Base-by-base conservation (phyloP, 2,329 filamentous ascomycete species). In the Xylaria sp. region DNA sequence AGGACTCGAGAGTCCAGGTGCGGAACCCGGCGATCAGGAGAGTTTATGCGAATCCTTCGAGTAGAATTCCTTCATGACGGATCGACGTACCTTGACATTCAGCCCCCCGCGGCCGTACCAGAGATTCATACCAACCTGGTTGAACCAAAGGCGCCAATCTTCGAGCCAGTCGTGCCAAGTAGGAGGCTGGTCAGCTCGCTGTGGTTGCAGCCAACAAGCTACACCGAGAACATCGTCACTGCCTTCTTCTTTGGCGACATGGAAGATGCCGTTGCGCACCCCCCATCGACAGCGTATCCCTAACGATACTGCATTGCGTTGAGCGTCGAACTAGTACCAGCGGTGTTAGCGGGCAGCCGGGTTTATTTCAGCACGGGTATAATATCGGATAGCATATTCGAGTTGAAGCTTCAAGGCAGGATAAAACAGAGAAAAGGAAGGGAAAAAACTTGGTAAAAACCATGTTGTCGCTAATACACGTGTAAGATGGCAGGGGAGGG, bases 191-290 rank as follows among this genome's bases (percentile, higher is more conserved):
- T 78, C 80, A 0, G 82, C 77, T 0, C 81, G 80, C 16, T 83
- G 83, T 0, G 91, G 91, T 0, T 85, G 85, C 62, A 92, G 82
- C 91, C 91, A 93, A 86, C 92, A 92, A 66, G 90, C 88, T 27
- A 92, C 89, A 10, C 91, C 91, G 32, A 93, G 84, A 42, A 93
- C 85, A 66, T 86, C 85, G 48, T 83, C 80, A 60, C 76, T 79
- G 0, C 83, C 81, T 3, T 84, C 81, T 73, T 91, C 88, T 78
- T 90, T 91, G 10, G 90, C 90, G 67, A 93, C 89, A 72, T 91
- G 87, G 80, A 93, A 92, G 44, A 92, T 85, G 61, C 87, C 90
- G 75, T 91, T 89, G 61, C 86, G 84, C 77, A 93, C 91, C 29
- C 91, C 90, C 88, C 91, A 93, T 71, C 83, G 82, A 80, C 91